Conservation (phyloP, 441 rosid genomes). For the Manihot esculenta region DNA sequence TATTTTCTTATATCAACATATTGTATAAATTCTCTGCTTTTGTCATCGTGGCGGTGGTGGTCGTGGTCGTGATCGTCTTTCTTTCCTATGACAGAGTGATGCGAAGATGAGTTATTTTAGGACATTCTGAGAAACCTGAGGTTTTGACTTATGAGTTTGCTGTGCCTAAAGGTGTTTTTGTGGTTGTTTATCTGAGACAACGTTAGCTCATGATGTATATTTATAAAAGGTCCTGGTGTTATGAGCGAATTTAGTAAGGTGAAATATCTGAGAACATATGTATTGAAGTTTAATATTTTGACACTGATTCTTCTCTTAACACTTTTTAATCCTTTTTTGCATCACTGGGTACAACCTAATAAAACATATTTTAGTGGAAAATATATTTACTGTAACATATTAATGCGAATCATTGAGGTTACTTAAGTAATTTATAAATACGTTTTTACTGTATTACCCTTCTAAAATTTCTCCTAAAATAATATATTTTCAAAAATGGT, state of each 20-base stretch:
- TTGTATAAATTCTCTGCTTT: slow-evolving; percentile 20
- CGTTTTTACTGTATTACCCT: no score
- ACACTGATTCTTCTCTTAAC: not conserved
- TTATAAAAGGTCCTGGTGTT: slow-evolving; percentile 17
- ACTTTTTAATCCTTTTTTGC: not conserved
- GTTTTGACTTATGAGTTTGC: slow-evolving; percentile 32
- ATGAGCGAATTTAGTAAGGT: slow-evolving; percentile 20
- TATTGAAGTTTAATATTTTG: not conserved
- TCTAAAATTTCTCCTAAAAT: no score
- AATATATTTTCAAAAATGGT: no score
- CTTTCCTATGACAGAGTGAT: slow-evolving; percentile 10
- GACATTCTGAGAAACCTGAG: slow-evolving; percentile 25
- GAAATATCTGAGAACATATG: slow-evolving; percentile 7
- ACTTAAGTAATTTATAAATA: no score
- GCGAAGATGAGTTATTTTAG: slow-evolving; percentile 19
- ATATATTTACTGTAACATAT: no score
- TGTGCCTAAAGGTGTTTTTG: slow-evolving; percentile 19
- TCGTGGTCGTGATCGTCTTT: not conserved
- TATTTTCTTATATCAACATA: slow-evolving; percentile 10
- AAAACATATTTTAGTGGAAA: no score
- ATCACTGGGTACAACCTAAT: no score
- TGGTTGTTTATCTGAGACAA: slow-evolving; percentile 13
- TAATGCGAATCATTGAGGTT: no score
- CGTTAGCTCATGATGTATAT: slow-evolving; percentile 22
- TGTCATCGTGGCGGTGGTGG: no score